A percentile compares a stretch with the other conserved stretches of the same genome.
Evolutionary conservation across 495 filamentous ascomycete species (phyloP).

Genomic region (Xylaria longipes): DNA sequence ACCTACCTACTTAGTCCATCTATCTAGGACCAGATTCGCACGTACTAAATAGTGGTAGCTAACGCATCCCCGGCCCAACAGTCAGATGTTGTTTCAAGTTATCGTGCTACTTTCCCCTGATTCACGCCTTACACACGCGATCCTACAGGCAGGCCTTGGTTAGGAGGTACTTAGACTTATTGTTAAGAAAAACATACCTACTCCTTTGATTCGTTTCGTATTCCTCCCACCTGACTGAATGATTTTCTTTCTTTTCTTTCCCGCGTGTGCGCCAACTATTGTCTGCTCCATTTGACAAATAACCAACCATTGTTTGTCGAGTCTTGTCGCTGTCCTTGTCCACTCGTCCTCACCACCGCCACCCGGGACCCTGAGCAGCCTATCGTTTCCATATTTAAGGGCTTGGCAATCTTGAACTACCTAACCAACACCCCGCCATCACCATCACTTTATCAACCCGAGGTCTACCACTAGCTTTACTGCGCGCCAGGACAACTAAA

Average conservation of each 20-base stretch:
- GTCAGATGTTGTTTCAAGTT: constrained; percentile 23
- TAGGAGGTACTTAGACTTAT: background rate
- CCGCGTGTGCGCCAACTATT: background rate
- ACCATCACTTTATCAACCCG: background rate
- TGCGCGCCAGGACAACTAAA: constrained; percentile 1
- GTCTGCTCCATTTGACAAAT: background rate
- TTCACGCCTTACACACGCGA: constrained; percentile 9
- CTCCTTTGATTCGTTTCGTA: background rate
- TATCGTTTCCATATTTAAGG: constrained; percentile 14
- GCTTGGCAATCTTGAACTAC: constrained; percentile 17
- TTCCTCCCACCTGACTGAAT: background rate
- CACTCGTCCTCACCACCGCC: constrained; percentile 3
- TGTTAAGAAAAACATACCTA: background rate
- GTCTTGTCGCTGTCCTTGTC: background rate
- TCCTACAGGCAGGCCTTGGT: background rate
- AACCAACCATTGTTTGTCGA: background rate
- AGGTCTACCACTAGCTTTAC: background rate
- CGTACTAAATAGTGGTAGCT: background rate
- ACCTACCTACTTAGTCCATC: no score
- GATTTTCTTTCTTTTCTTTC: background rate
- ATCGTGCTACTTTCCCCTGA: constrained; percentile 20
- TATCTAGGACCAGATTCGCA: background rate
- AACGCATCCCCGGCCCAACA: constrained; percentile 3
- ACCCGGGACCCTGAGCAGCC: background rate
- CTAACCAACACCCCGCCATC: constrained; percentile 22